phyloP scores from a whole-genome alignment of 208 protist genomes.

The Polymyxa betae region DNA sequence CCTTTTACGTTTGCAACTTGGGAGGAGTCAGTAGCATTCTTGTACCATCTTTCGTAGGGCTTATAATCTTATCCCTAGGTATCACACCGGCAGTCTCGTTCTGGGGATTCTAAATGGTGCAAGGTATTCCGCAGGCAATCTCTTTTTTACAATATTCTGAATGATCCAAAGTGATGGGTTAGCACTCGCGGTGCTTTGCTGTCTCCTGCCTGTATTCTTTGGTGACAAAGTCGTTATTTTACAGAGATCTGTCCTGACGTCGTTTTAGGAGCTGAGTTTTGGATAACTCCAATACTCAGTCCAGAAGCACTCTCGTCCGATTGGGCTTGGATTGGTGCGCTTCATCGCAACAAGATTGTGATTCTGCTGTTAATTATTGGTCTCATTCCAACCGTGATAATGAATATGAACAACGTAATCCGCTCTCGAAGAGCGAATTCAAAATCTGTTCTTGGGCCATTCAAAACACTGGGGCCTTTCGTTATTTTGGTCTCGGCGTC shows the following conservation, averaged over 20 bases:
- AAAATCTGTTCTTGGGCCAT: background rate
- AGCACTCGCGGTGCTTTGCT: background rate
- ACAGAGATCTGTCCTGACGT: background rate
- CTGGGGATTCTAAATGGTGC: conserved; percentile 17
- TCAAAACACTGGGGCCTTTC: conserved; percentile 5
- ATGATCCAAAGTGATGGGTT: conserved; percentile 18
- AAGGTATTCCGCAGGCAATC: too few relatives aligned
- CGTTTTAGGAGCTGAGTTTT: background rate
- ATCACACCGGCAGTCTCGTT: background rate
- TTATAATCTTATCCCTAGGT: background rate
- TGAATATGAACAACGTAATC: conserved; percentile 29
- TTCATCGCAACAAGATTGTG: background rate
- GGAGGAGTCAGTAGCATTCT: background rate
- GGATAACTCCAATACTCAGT: background rate
- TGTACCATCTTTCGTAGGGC: background rate
- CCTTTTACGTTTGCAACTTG: conserved; percentile 34
- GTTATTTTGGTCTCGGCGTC: background rate
- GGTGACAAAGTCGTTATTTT: conserved; percentile 27
- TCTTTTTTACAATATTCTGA: too few relatives aligned
- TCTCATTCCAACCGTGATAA: background rate
- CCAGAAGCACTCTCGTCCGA: background rate
- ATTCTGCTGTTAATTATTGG: background rate
- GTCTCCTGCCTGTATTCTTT: conserved; percentile 14
- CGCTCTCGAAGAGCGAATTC: background rate
- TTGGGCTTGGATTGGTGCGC: background rate